Percentiles rank a stretch among this genome's conserved stretches.
phyloP scores from a whole-genome alignment of 495 filamentous ascomycete species.

The Penicillium malachiteum region DNA sequence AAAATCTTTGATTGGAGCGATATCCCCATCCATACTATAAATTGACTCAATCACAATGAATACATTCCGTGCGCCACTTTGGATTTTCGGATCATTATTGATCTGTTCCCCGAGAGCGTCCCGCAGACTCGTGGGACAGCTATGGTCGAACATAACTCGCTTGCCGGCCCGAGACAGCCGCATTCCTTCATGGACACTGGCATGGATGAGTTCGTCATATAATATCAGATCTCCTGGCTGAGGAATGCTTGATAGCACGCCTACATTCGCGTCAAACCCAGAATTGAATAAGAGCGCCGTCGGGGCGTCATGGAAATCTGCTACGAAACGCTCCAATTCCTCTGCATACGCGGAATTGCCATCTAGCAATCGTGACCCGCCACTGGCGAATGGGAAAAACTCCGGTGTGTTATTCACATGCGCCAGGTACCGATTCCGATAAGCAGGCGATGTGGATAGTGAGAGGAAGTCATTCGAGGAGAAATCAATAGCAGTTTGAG shows the following conservation, averaged over 20 bases:
- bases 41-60: constrained; percentile 72
- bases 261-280: constrained; percentile 75
- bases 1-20: constrained; percentile 61
- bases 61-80: constrained; percentile 36
- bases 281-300: constrained; percentile 73
- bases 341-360: constrained; percentile 69
- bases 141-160: constrained; percentile 59
- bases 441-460: constrained; percentile 34
- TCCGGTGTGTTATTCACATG: constrained; percentile 34
- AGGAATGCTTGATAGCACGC: constrained; percentile 64
- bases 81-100: constrained; percentile 27
- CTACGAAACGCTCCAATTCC: constrained; percentile 61
- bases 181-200: constrained; percentile 79
- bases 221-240: constrained; percentile 68
- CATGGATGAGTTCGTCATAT: constrained; percentile 75
- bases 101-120: constrained; percentile 39
- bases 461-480: constrained; percentile 51
- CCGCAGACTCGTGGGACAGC: constrained; percentile 46
- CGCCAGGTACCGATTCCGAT: constrained; percentile 28
- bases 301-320: constrained; percentile 62
- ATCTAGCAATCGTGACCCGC: constrained; percentile 49
- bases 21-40: constrained; percentile 87
- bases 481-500: constrained; percentile 39
- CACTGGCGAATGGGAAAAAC: constrained; percentile 37
- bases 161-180: constrained; percentile 55